Evolutionary conservation across 441 rosid species (phyloP).

Genomic region (Gossypium trilobum): DNA sequence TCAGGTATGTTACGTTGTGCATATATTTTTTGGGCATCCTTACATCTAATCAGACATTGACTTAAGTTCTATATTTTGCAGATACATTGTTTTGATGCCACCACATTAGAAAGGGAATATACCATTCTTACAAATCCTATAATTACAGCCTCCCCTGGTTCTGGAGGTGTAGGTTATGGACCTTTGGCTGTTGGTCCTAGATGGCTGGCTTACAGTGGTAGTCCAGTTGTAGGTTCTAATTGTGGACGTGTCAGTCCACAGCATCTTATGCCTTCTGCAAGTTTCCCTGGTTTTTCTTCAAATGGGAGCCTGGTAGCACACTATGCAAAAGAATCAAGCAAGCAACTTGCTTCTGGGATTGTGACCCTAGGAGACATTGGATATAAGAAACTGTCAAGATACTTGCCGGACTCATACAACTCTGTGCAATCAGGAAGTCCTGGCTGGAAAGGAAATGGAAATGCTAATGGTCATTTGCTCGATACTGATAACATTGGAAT

Average conservation of each 20-base stretch:
- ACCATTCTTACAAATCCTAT: slow-evolving; percentile 60
- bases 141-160: slow-evolving; percentile 29
- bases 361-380: slow-evolving; percentile 74
- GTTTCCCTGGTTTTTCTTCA: slow-evolving; percentile 45
- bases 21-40: not conserved
- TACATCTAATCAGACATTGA: slow-evolving; percentile 6
- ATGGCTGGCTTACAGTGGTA: slow-evolving; percentile 91
- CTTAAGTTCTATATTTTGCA: slow-evolving; percentile 32
- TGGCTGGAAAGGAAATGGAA: slow-evolving; percentile 48
- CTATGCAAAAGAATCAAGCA: slow-evolving; percentile 82
- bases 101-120: slow-evolving; percentile 50
- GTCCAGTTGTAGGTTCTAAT: slow-evolving; percentile 43
- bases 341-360: slow-evolving; percentile 79
- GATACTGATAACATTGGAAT: slow-evolving; percentile 69
- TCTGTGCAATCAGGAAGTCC: slow-evolving; percentile 35
- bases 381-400: slow-evolving; percentile 53
- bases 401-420: slow-evolving; percentile 51
- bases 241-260: slow-evolving; percentile 56
- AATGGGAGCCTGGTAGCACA: slow-evolving; percentile 57
- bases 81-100: slow-evolving; percentile 77
- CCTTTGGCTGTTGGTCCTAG: slow-evolving; percentile 92
- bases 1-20: slow-evolving; percentile 45
- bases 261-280: slow-evolving; percentile 44
- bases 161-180: slow-evolving; percentile 71
- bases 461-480: slow-evolving; percentile 40